Base-by-base conservation (phyloP, 805 yeast species). In the Lipomyces mesembrius region DNA sequence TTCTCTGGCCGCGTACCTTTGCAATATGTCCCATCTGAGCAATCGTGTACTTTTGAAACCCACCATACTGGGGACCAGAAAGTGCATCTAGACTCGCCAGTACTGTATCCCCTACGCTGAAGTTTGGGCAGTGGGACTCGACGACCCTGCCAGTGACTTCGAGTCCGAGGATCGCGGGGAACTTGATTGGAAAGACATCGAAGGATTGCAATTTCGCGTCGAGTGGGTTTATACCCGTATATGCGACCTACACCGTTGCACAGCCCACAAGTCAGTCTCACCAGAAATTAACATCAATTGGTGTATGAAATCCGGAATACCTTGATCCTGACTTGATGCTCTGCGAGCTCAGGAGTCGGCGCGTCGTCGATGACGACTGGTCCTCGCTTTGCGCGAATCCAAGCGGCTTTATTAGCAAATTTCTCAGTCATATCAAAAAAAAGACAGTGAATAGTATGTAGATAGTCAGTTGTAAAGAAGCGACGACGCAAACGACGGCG, bases 41-140 rank as follows among this genome's bases (percentile, higher is more conserved):
- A 22, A 52, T 52, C n/a, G 55, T 14, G 20, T 52, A 52, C 34
- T 52, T 52, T 29, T 52, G 55, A 17, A 52, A 52, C n/a, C 55
- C 55, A 22, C 55, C 55, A 52, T 52, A 52, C 34, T 52, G 25
- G 32, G 55, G 12, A 14, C 29, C 55, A 3, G 55, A 12, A 12
- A 52, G 55, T 17, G 35, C 55, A 6, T 52, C 34, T 14, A 52
- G 29, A 14, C n/a, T 52, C 29, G 55, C 55, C 34, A 52, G 34
- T 7, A 52, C 55, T 25, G 20, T 29, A 29, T 52, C 55, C 17
- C 55, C 55, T 6, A 52, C 55, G 14, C n/a, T 25, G 34, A 52
- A 52, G 32, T 52, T 3, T 22, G 27, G 34, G 55, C 34, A 52
- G 14, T 52, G 11, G 20, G 55, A 5, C 55, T 52, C 55, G 34